These are phyloP conservation scores for Fusarium sulawesiense DNA, from an alignment of 2,329 filamentous ascomycete genomes.

Conservation along the genomic window DNA sequence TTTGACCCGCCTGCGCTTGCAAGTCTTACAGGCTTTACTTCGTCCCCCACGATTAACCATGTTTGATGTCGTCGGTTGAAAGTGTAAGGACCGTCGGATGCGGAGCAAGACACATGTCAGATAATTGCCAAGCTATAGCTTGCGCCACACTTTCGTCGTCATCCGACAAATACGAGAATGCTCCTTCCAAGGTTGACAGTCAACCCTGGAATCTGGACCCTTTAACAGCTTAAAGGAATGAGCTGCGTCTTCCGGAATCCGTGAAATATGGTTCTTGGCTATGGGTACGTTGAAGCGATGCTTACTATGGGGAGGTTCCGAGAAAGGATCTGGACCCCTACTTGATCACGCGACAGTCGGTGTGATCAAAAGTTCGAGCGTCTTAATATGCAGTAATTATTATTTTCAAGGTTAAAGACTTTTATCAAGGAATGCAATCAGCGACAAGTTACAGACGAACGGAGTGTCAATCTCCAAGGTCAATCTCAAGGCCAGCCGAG, in stretches of 20 bases:
- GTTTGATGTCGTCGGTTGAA: neutral
- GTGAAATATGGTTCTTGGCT: neutral
- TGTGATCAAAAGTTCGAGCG: neutral
- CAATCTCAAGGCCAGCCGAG: neutral
- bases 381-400: neutral
- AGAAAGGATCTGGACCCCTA: neutral
- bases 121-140: constrained; percentile 13
- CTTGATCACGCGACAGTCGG: neutral
- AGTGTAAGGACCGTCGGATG: neutral
- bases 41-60: constrained; percentile 29
- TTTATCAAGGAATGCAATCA: no score
- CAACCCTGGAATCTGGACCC: neutral
- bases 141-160: constrained; percentile 24
- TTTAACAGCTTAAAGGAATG: neutral
- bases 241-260: neutral
- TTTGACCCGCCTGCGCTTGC: constrained; percentile 29
- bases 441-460: neutral
- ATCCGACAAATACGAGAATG: neutral
- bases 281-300: neutral
- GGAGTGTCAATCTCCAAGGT: neutral
- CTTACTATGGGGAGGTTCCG: neutral
- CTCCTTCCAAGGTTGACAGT: neutral
- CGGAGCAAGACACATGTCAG: constrained; percentile 8
- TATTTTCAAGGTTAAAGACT: no score
- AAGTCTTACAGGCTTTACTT: constrained; percentile 26